A percentile compares a stretch with the other conserved stretches of the same genome.
phyloP scores from a whole-genome alignment of 2,329 filamentous ascomycete species.

The Colletotrichum tropicicola region DNA sequence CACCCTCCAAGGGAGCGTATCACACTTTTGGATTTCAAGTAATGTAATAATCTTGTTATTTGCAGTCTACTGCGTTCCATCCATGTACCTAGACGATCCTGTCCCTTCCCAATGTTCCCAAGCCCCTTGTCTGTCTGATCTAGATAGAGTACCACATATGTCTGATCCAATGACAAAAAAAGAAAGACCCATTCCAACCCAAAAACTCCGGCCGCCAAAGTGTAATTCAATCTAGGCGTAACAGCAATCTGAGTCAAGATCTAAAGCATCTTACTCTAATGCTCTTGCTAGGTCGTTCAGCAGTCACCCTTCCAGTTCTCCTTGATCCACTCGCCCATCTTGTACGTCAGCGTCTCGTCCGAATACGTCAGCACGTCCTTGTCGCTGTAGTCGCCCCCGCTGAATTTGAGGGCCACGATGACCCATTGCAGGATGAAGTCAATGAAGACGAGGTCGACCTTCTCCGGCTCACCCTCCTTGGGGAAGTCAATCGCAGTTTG shows the following conservation, averaged over 20 bases:
- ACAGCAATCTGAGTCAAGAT: background rate
- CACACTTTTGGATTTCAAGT: no score
- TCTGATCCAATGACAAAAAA: background rate
- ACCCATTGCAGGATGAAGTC: slow-evolving; percentile 91
- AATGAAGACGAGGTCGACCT: slow-evolving; percentile 88
- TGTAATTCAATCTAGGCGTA: background rate
- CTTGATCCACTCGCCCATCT: slow-evolving; percentile 66
- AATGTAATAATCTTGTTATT: no score
- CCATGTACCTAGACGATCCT: background rate
- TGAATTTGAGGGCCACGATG: slow-evolving; percentile 74
- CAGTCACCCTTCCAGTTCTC: slow-evolving; percentile 65
- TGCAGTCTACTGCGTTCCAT: slow-evolving; percentile 2
- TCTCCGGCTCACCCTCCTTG: slow-evolving; percentile 64
- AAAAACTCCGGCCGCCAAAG: slow-evolving; percentile 8
- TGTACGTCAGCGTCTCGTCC: slow-evolving; percentile 63
- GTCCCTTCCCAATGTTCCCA: background rate
- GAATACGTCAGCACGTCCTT: slow-evolving; percentile 61
- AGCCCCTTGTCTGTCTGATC: background rate
- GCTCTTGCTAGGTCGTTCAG: slow-evolving; percentile 36
- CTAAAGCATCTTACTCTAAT: background rate
- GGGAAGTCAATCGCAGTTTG: slow-evolving; percentile 74
- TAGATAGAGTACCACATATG: background rate
- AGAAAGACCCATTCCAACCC: background rate
- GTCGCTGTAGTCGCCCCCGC: slow-evolving; percentile 58
- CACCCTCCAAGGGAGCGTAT: no score